A percentile compares a stretch with the other conserved stretches of the same genome.
Evolutionary conservation across 2,329 filamentous ascomycete genomes (phyloP).

Genomic region (Aureobasidium namibiae): DNA sequence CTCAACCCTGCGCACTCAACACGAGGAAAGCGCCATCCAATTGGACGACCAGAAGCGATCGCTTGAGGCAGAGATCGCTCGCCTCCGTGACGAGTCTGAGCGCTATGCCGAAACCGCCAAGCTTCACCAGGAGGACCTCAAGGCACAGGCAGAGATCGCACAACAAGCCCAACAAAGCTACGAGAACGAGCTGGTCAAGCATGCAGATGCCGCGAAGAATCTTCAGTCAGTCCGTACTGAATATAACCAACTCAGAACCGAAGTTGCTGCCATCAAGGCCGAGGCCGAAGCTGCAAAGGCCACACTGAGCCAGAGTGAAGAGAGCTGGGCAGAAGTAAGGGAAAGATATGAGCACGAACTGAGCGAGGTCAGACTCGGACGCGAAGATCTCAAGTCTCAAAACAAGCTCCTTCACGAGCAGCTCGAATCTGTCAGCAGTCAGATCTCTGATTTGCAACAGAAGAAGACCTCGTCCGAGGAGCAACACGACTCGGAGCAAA

Average conservation of each 20-base stretch:
- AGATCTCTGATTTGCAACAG: slow-evolving; percentile 76
- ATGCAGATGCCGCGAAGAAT: slow-evolving; percentile 85
- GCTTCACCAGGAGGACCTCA: slow-evolving; percentile 84
- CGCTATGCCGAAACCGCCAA: slow-evolving; percentile 70
- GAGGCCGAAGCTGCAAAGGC: slow-evolving; percentile 82
- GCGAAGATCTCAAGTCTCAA: slow-evolving; percentile 77
- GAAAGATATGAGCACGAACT: slow-evolving; percentile 79
- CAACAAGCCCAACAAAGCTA: slow-evolving; percentile 91
- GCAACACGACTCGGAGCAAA: slow-evolving; percentile 39
- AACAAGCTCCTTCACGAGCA: slow-evolving; percentile 88
- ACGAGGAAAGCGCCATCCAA: slow-evolving; percentile 62
- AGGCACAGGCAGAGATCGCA: slow-evolving; percentile 87
- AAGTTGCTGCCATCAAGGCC: slow-evolving; percentile 64
- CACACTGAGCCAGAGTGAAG: slow-evolving; percentile 68
- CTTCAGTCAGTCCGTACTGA: slow-evolving; percentile 72
- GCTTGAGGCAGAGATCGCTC: slow-evolving; percentile 68
- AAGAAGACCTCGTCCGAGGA: slow-evolving; percentile 52
- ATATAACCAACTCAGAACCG: slow-evolving; percentile 71
- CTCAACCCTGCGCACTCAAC: slow-evolving; percentile 67
- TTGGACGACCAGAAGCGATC: slow-evolving; percentile 75
- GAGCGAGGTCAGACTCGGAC: slow-evolving; percentile 64
- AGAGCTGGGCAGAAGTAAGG: slow-evolving; percentile 78
- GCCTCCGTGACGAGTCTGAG: slow-evolving; percentile 77
- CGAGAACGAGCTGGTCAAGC: slow-evolving; percentile 87
- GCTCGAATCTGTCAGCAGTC: slow-evolving; percentile 66